Evolutionary conservation across 768 basidiomycete species (phyloP), one percentile per base, ranked within the genome.

Genomic region (Omphalotus guepiniiformis): DNA sequence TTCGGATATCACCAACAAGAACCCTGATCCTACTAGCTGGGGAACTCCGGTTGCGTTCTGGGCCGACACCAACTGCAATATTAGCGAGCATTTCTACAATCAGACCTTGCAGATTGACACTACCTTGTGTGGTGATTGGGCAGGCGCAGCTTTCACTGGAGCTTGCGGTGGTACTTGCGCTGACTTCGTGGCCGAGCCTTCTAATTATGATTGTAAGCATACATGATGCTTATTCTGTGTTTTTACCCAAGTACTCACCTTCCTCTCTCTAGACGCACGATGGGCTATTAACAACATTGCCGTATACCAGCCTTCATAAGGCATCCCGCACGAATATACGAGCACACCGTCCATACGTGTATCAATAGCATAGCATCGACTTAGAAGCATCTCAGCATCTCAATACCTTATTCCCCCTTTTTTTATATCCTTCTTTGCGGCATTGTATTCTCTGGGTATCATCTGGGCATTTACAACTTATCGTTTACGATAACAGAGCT

Each of bases 21-120:
- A 56, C 3, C 82, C 79, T 2, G 61, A 73, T 37, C 81, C 80
- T 2, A 53, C 61, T 25, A 61, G 53, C 3, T 83, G 82, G 83
- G 73, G 74, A 8, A 56, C 59, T 2, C 82, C 82, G 29, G 70
- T 60, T 35, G 82, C 79, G 1, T 64, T 68, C 51, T 84, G 73
- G 67, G 71, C 73, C 39, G 63, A 78, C 23, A 55, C 59, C 41
- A 62, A 66, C 11, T 83, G 82, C 53, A 61, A 80, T 44, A 75
- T 82, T 29, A 40, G 53, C 2, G 48, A 62, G 12, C 76, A 81
- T 53, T 82, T 83, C 56, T 68, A 64, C 50, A 62, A 79, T n/a
- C 79, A 82, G 49, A 55, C 62, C 12, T 56, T 83, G 51, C 69
- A 78, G 7, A 51, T 68, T 7, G 64, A 69, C 30, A 69, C 62